Base-by-base conservation (phyloP, 2,329 filamentous ascomycete genomes). In the Venturia oleaginea region DNA sequence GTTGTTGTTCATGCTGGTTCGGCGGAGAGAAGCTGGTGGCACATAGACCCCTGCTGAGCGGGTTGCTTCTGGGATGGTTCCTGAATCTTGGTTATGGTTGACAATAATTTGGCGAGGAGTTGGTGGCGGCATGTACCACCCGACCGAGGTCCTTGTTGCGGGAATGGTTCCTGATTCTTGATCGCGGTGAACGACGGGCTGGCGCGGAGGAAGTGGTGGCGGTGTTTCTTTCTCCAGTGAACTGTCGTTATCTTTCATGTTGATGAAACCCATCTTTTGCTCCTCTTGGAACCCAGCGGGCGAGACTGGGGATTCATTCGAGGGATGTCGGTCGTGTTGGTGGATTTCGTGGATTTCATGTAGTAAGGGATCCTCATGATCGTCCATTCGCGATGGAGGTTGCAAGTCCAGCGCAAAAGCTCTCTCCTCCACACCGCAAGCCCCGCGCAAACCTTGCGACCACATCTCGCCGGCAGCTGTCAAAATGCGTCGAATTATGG, bases 401-500 rank as follows among this genome's bases (percentile, higher is more conserved):
- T 74, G 69, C 27, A 82, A 69, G 54, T 79, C 76, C 38, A 70
- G 67, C 42, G 69, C 68, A 66, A 82, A 79, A 2, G 70, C 69
- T n/a, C 69, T 67, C 8, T 67, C 68, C 11, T 74, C 71, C 54
- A 79, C 71, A 34, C 72, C 72, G 67, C 79, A 79, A 10, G 75
- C 76, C 38, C 77, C 72, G 17, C 76, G 71, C 10, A 82, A 70
- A 8, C 75, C 76, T 24, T 24, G 40, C 40, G 40, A 22, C 80
- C 81, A 80, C 68, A 76, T 68, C 15, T 77, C 72, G 46, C 83
- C 77, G 2, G 80, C 79, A 42, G 78, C 75, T 54, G 78, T 76
- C 19, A 84, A 70, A 4, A 84, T 75, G 15, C 77, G 76, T 24
- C 78, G 75, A n/a, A 83, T 73, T 19, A 82, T 78, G 1, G 76